Percentiles rank a stretch among this genome's conserved stretches.
These are phyloP conservation scores for Eucalyptus curtisii DNA, from an alignment of 345 rosid species.

Conservation along the genomic window DNA sequence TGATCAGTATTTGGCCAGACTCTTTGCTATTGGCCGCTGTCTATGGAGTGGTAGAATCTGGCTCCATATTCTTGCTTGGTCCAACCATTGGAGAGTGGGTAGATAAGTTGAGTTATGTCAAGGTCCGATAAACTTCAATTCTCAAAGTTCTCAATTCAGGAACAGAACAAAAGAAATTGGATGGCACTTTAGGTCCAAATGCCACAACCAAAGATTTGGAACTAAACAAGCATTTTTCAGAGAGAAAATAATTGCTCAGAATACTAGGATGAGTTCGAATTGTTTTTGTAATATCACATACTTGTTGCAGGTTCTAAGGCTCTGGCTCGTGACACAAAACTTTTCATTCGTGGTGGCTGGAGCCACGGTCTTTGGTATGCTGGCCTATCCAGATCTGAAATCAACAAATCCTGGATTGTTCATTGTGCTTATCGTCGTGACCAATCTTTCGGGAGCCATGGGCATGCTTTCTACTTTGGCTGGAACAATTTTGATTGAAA, in stretches of 20 bases:
- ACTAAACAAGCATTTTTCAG: too few relatives aligned
- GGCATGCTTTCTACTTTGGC: conserved; percentile 78
- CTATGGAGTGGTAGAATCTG: conserved; percentile 76
- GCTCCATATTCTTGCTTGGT: conserved; percentile 61
- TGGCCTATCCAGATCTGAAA: conserved; percentile 29
- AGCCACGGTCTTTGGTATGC: conserved; percentile 40
- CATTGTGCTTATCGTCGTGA: conserved; percentile 24
- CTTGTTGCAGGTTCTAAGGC: conserved; percentile 37
- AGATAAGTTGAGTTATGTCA: conserved; percentile 38
- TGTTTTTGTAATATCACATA: background rate
- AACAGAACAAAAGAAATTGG: too few relatives aligned
- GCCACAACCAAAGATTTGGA: too few relatives aligned
- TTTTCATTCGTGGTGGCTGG: conserved; percentile 70
- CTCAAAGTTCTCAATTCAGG: too few relatives aligned
- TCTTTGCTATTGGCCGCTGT: conserved; percentile 71
- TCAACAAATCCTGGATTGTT: conserved; percentile 25
- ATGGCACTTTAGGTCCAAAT: too few relatives aligned
- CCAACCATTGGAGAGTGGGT: conserved; percentile 61
- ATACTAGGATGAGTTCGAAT: background rate
- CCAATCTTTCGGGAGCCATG: conserved; percentile 60
- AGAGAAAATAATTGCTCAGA: too few relatives aligned
- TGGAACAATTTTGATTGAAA: conserved; percentile 75
- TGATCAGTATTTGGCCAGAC: conserved; percentile 81
- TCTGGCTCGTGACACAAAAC: conserved; percentile 72
- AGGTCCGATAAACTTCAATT: conserved; percentile 13